Percentiles rank a stretch among this genome's conserved stretches.
Evolutionary conservation across 805 yeast genomes (phyloP).

Genomic region (Sugiyamaella marilandica): DNA sequence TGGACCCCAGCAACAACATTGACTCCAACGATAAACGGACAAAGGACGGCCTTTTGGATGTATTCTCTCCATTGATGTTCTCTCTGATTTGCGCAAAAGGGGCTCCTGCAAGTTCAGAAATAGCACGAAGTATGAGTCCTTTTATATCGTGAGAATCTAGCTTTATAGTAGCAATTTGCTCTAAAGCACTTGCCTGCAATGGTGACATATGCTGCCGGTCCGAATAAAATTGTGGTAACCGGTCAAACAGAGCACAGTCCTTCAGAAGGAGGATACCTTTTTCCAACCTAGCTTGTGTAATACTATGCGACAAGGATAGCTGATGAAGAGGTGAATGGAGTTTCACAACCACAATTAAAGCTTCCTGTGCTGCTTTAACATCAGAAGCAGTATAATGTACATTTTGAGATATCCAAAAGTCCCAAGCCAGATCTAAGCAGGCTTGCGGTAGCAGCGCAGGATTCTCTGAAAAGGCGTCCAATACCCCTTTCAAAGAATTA

Average conservation of each 20-base stretch:
- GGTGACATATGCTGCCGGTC: slow-evolving; percentile 58
- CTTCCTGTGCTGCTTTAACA: slow-evolving; percentile 44
- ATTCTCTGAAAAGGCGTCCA: slow-evolving; percentile 23
- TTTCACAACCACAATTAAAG: slow-evolving; percentile 50
- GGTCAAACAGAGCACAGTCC: slow-evolving; percentile 67
- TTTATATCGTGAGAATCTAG: slow-evolving; percentile 12
- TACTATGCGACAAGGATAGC: slow-evolving; percentile 32
- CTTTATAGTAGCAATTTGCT: slow-evolving; percentile 37
- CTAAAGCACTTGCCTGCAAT: slow-evolving; percentile 57
- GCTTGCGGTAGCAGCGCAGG: slow-evolving; percentile 8
- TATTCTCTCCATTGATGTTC: background rate
- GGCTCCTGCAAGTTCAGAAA: slow-evolving; percentile 2
- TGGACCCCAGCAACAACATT: slow-evolving; percentile 3
- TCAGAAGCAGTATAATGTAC: slow-evolving; percentile 37
- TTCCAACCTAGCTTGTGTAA: slow-evolving; percentile 34
- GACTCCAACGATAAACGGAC: slow-evolving; percentile 12
- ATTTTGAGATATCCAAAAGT: slow-evolving; percentile 40
- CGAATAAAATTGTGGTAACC: slow-evolving; percentile 51
- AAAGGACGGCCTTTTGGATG: slow-evolving; percentile 17
- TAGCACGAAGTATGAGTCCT: background rate
- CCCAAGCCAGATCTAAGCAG: slow-evolving; percentile 24
- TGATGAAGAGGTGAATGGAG: slow-evolving; percentile 48
- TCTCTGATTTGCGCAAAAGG: slow-evolving; percentile 2
- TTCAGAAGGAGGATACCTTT: slow-evolving; percentile 55
- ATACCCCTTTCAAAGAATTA: slow-evolving; percentile 46